phyloP scores from a whole-genome alignment of 2,329 filamentous ascomycete genomes.

The Aspergillus udagawae region DNA sequence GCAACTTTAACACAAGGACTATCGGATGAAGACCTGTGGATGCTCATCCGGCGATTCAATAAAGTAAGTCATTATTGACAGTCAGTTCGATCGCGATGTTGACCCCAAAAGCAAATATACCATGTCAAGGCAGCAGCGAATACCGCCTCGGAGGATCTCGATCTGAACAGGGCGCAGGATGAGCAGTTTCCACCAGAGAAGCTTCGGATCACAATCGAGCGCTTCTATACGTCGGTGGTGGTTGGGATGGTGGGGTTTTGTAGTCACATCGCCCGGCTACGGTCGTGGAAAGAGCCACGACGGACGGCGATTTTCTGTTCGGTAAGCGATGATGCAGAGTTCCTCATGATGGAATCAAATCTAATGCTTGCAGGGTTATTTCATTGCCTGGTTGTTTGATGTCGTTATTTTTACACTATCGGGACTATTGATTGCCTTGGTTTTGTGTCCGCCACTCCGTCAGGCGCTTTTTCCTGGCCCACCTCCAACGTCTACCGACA shows the following conservation, averaged over 20 bases:
- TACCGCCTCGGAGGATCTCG: conserved; percentile 63
- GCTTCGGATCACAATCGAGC: conserved; percentile 70
- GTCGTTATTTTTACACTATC: conserved; percentile 62
- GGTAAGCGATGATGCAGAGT: conserved; percentile 27
- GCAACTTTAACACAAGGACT: conserved; percentile 28
- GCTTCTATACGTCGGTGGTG: conserved; percentile 75
- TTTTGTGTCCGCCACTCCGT: conserved; percentile 62
- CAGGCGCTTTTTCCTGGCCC: conserved; percentile 66
- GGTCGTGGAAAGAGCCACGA: conserved; percentile 72
- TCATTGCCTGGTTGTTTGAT: conserved; percentile 67
- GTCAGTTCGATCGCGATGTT: background rate
- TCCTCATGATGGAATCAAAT: background rate
- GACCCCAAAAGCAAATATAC: conserved; percentile 53
- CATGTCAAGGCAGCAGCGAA: conserved; percentile 65
- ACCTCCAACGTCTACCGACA: conserved; percentile 63
- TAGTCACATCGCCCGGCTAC: conserved; percentile 71
- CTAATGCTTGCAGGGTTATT: conserved; percentile 42
- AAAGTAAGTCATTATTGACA: conserved; percentile 46
- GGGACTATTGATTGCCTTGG: conserved; percentile 59
- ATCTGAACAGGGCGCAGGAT: conserved; percentile 75
- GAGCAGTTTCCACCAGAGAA: conserved; percentile 85
- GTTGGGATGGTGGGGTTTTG: conserved; percentile 61
- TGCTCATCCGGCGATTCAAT: conserved; percentile 68
- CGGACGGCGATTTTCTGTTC: conserved; percentile 64
- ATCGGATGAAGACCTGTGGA: conserved; percentile 69